Percentiles rank a stretch among this genome's conserved stretches.
These are phyloP conservation scores for Seminavis robusta DNA, from an alignment of 108 stramenopile genomes.

Conservation along the genomic window DNA sequence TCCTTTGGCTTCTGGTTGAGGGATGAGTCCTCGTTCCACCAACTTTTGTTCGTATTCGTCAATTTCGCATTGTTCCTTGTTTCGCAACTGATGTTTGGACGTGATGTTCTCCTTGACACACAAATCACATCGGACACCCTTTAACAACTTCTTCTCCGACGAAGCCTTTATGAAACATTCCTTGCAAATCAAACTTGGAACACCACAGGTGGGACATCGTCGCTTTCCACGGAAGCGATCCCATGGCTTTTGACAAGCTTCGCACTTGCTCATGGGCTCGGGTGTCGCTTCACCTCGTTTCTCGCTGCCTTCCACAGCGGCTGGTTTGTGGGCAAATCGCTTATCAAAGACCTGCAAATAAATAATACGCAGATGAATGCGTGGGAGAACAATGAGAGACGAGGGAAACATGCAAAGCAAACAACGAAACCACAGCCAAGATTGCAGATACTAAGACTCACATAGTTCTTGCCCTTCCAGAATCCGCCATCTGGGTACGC, in stretches of 20 bases:
- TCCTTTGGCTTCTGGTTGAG: slow-evolving; percentile 7
- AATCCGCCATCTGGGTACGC: slow-evolving; percentile 83
- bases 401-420: neutral
- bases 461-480: slow-evolving; percentile 82
- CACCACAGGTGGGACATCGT: slow-evolving; percentile 88
- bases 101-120: slow-evolving; percentile 57
- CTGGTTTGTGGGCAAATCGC: slow-evolving; percentile 84
- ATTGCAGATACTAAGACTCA: too few species aligned
- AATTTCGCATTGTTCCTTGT: slow-evolving; percentile 40
- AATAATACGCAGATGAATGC: slow-evolving; percentile 6
- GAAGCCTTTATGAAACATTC: slow-evolving; percentile 63
- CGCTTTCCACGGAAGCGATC: slow-evolving; percentile 91
- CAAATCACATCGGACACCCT: slow-evolving; percentile 52
- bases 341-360: slow-evolving; percentile 85
- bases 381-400: neutral
- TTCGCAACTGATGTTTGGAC: slow-evolving; percentile 43
- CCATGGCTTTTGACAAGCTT: slow-evolving; percentile 82
- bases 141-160: slow-evolving; percentile 39
- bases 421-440: too few species aligned
- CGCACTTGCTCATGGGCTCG: slow-evolving; percentile 71
- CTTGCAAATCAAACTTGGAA: slow-evolving; percentile 77
- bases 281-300: neutral
- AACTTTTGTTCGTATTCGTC: slow-evolving; percentile 52
- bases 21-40: slow-evolving; percentile 29
- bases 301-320: slow-evolving; percentile 46